Conservation (phyloP, 805 yeast genomes). For the Candida coleopterorum region DNA sequence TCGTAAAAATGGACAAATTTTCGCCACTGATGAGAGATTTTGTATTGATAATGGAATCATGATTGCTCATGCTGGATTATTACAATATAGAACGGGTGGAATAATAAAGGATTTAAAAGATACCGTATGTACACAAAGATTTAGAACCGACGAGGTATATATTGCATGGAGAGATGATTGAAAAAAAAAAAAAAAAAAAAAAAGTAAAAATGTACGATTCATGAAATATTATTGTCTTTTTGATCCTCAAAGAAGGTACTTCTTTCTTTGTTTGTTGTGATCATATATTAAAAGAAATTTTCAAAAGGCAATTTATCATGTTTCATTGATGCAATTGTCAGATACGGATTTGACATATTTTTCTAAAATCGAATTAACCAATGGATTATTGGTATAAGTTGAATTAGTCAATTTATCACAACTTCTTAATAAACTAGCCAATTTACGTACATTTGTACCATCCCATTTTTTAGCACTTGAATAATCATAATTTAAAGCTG, state of each 20-base stretch:
- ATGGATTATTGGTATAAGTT: slow-evolving; percentile 5
- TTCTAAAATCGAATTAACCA: slow-evolving; percentile 7
- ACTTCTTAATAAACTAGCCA: slow-evolving; percentile 43
- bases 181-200: slow-evolving; percentile 2
- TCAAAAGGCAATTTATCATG: slow-evolving; percentile 7
- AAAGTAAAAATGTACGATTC: not conserved
- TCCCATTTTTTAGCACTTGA: slow-evolving; percentile 44
- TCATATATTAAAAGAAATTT: slow-evolving; percentile 8
- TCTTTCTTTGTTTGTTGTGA: slow-evolving; percentile 7
- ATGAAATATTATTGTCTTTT: no score
- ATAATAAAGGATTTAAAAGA: slow-evolving; percentile 47
- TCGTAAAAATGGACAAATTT: slow-evolving; percentile 75
- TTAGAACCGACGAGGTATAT: slow-evolving; percentile 89
- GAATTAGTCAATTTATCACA: slow-evolving; percentile 14
- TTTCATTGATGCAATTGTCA: slow-evolving; percentile 17
- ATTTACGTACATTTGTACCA: slow-evolving; percentile 35
- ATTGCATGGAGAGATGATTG: slow-evolving; percentile 81
- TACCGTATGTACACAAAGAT: slow-evolving; percentile 88
- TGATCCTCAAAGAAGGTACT: slow-evolving; percentile 7
- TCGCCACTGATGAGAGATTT: slow-evolving; percentile 93
- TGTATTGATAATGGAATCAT: slow-evolving; percentile 98
- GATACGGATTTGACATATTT: slow-evolving; percentile 26
- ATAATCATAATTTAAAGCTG: slow-evolving; percentile 41
- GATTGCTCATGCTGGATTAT: slow-evolving; percentile 97
- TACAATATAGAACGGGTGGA: slow-evolving; percentile 80